Evolutionary conservation across 2,329 filamentous ascomycete genomes (phyloP).

Genomic region (Shiraia sp.): DNA sequence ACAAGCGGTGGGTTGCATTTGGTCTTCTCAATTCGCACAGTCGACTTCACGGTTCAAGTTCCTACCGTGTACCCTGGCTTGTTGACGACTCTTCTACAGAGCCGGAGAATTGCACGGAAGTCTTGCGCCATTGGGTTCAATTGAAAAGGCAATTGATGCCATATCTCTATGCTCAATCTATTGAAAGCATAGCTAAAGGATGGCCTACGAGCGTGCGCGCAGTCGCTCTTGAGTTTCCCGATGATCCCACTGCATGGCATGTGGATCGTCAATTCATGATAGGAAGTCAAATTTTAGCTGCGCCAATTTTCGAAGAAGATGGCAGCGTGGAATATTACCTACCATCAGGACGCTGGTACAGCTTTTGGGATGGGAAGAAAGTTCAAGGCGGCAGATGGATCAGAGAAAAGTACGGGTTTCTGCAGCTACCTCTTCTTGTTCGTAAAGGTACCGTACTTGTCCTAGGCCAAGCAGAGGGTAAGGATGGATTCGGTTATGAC

Average conservation of each 20-base stretch:
- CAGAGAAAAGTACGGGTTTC: constrained; percentile 47
- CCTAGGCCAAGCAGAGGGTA: constrained; percentile 45
- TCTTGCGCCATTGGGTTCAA: constrained; percentile 59
- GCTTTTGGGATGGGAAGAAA: constrained; percentile 51
- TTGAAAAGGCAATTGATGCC: constrained; percentile 63
- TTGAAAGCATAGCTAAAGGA: constrained; percentile 56
- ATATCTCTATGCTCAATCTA: constrained; percentile 59
- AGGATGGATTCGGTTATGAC: constrained; percentile 46
- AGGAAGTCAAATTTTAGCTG: constrained; percentile 66
- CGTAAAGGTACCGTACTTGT: constrained; percentile 47
- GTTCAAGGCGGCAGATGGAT: constrained; percentile 51
- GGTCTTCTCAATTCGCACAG: constrained; percentile 72
- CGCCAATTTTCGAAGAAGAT: constrained; percentile 66
- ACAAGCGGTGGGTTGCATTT: constrained; percentile 80
- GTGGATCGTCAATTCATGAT: constrained; percentile 76
- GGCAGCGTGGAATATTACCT: constrained; percentile 70
- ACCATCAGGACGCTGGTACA: constrained; percentile 56
- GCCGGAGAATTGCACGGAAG: constrained; percentile 52
- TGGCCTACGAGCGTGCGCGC: constrained; percentile 65
- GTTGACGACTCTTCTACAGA: constrained; percentile 65
- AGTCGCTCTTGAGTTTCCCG: constrained; percentile 71
- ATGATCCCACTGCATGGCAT: constrained; percentile 69
- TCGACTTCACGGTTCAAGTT: constrained; percentile 69
- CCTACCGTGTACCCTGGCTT: constrained; percentile 76
- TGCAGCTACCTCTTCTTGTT: constrained; percentile 47